These are phyloP conservation scores for Vitis vinifera DNA, from an alignment of 164 flowering plant genomes.

Conservation along the genomic window ASM3070453v1 NC_081822.1:3324001-3324500, in stretches of 20 bases:
- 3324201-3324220: neutral
- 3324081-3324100: neutral
- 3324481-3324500: slow-evolving; percentile 35
- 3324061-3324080: neutral
- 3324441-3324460: slow-evolving; percentile 57
- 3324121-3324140: neutral
- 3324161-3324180: neutral
- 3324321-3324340: slow-evolving; percentile 24
- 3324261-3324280: too few species aligned
- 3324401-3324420: slow-evolving; percentile 41
- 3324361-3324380: slow-evolving; percentile 51
- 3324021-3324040: too few species aligned
- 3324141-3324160: neutral
- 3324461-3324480: slow-evolving; percentile 43
- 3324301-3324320: neutral
- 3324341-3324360: slow-evolving; percentile 55
- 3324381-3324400: slow-evolving; percentile 48
- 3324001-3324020: too few species aligned
- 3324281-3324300: too few species aligned
- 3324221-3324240: too few species aligned
- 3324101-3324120: neutral
- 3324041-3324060: too few species aligned
- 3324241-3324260: too few species aligned
- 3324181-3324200: neutral
- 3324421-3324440: slow-evolving; percentile 50